These are phyloP conservation scores for Aspergillus taichungensis DNA, from an alignment of 495 filamentous ascomycete species.

Conservation along the genomic window DNA sequence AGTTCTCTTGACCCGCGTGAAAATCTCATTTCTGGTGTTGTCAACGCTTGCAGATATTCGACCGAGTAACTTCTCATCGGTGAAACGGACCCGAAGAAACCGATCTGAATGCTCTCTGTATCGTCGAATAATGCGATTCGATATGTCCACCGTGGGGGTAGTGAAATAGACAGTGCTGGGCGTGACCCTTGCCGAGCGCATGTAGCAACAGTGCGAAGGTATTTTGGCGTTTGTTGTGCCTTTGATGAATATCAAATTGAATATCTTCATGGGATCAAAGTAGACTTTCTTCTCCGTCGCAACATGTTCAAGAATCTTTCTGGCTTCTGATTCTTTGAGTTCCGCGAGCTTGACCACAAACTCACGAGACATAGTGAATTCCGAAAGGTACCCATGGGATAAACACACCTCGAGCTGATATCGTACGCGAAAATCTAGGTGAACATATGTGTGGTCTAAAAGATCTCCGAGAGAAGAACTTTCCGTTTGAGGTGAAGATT, in stretches of 20 bases:
- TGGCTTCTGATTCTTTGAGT: conserved; percentile 38
- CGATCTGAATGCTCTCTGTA: conserved; percentile 60
- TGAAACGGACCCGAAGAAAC: conserved; percentile 88
- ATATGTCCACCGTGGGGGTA: conserved; percentile 71
- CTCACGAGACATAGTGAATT: conserved; percentile 56
- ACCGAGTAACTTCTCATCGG: conserved; percentile 64
- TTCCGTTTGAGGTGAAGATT: conserved; percentile 2
- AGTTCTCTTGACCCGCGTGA: conserved; percentile 60
- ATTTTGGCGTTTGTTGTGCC: conserved; percentile 43
- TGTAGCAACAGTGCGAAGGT: conserved; percentile 61
- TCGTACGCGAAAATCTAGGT: conserved; percentile 61
- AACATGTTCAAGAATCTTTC: conserved; percentile 53
- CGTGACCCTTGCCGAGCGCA: conserved; percentile 70
- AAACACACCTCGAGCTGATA: conserved; percentile 94
- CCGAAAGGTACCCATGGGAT: conserved; percentile 69
- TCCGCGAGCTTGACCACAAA: conserved; percentile 55
- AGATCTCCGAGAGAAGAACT: conserved; percentile 24
- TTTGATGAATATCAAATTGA: conserved; percentile 42
- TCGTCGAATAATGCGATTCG: conserved; percentile 76
- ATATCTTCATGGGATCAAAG: conserved; percentile 67
- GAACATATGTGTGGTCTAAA: conserved; percentile 25
- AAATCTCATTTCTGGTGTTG: conserved; percentile 59
- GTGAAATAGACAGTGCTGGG: conserved; percentile 73
- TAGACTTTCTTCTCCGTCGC: conserved; percentile 49
- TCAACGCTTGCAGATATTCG: conserved; percentile 47